Percentiles rank a stretch among this genome's conserved stretches.
phyloP scores from a whole-genome alignment of 2,329 filamentous ascomycete genomes.

The Escovopsis sp. region DNA sequence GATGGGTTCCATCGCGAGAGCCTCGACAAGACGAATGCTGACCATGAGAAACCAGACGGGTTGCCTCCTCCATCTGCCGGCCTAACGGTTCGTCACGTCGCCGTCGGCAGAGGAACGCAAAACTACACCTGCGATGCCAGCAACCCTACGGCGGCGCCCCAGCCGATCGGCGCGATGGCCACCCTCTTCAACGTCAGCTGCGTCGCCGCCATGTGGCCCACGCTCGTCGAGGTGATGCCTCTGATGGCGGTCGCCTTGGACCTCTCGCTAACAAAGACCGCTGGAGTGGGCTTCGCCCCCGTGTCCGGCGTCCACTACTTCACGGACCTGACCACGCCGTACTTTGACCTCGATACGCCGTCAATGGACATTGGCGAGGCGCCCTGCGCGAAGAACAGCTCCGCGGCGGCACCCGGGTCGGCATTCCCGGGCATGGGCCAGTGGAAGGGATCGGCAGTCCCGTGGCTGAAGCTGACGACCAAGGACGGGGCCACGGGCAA shows the following conservation, averaged over 20 bases:
- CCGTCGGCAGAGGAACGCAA: conserved; percentile 75
- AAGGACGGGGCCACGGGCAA: conserved; percentile 38
- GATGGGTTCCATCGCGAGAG: background rate
- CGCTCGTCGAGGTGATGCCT: conserved; percentile 50
- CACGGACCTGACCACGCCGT: conserved; percentile 51
- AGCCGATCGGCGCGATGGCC: conserved; percentile 58
- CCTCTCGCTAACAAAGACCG: conserved; percentile 27
- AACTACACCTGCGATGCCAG: conserved; percentile 75
- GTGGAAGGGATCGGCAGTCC: conserved; percentile 51
- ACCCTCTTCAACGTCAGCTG: conserved; percentile 82
- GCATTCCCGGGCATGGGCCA: conserved; percentile 39
- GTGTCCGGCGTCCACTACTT: conserved; percentile 76
- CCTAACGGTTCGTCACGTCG: conserved; percentile 58
- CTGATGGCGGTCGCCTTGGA: conserved; percentile 54
- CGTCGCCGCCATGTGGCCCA: conserved; percentile 53
- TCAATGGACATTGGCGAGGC: conserved; percentile 40
- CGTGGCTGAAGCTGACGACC: conserved; percentile 63
- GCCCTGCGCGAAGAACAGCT: conserved; percentile 46
- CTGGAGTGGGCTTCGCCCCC: conserved; percentile 44
- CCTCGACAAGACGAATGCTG: background rate
- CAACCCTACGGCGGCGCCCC: conserved; percentile 46
- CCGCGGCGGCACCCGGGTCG: conserved; percentile 45
- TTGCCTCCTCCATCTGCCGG: conserved; percentile 48
- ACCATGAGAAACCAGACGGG: conserved; percentile 18
- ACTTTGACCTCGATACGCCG: conserved; percentile 61